phyloP scores from a whole-genome alignment of 2,329 filamentous ascomycete species.

The Fusarium praegraminearum region DNA sequence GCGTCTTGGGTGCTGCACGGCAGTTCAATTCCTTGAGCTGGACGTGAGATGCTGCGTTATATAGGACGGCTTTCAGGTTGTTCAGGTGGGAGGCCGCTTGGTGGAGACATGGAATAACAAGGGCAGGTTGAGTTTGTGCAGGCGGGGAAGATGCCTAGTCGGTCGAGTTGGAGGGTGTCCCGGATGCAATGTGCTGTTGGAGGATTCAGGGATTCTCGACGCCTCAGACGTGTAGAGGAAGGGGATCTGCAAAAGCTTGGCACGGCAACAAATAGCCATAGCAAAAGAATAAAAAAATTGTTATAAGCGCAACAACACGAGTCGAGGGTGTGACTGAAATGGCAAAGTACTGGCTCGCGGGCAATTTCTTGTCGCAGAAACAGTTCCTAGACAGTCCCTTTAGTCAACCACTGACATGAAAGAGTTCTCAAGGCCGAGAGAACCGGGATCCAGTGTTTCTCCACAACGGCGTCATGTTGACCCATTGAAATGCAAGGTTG shows the following conservation, averaged over 20 bases:
- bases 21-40: background rate
- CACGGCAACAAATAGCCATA: constrained; percentile 17
- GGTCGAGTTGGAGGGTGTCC: constrained; percentile 12
- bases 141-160: constrained; percentile 21
- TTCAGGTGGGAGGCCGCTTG: constrained; percentile 29
- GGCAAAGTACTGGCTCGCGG: background rate
- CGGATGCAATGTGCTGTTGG: background rate
- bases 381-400: background rate
- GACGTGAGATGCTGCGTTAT: constrained; percentile 20
- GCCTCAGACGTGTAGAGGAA: background rate
- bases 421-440: constrained; percentile 17
- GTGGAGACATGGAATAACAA: constrained; percentile 24
- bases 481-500: constrained; percentile 39
- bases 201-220: constrained; percentile 1
- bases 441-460: constrained; percentile 37
- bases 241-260: constrained; percentile 2
- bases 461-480: constrained; percentile 40
- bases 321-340: background rate
- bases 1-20: background rate
- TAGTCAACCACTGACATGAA: constrained; percentile 13
- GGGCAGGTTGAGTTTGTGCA: constrained; percentile 1
- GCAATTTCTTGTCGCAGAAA: background rate
- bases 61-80: constrained; percentile 15
- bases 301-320: background rate
- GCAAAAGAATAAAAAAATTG: background rate